These are phyloP conservation scores for Macrotyloma uniflorum DNA, from an alignment of 306 rosid species.

Conservation along the genomic window DNA sequence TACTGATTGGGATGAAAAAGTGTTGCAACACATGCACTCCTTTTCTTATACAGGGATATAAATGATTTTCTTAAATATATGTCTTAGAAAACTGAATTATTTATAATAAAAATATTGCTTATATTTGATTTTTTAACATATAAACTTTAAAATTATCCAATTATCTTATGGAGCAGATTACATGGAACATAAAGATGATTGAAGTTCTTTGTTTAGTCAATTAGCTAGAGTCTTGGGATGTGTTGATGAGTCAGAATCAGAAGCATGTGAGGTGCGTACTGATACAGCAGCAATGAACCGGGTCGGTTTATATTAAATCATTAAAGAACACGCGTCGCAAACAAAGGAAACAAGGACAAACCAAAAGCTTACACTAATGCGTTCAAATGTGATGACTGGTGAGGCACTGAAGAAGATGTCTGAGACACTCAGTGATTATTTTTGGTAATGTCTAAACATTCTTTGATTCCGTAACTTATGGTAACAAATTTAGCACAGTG, in stretches of 20 bases:
- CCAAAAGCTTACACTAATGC: not conserved
- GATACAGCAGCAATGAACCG: constrained; percentile 25
- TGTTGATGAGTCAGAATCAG: not conserved
- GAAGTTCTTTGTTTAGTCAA: no score
- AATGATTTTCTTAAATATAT: no score
- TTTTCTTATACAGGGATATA: no score
- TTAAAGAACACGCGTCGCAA: constrained; percentile 15
- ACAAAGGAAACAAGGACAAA: not conserved
- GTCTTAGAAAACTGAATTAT: no score
- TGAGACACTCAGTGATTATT: not conserved
- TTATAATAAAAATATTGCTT: no score
- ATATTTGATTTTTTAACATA: no score
- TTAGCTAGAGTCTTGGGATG: no score
- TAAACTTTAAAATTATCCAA: no score
- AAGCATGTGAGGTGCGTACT: constrained; percentile 16
- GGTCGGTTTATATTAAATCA: constrained; percentile 3
- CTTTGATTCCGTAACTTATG: not conserved
- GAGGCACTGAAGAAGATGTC: not conserved
- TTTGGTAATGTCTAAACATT: not conserved
- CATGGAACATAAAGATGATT: no score
- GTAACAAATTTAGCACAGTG: not conserved
- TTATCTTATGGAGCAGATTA: no score
- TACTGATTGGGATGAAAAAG: no score
- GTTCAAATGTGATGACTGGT: not conserved
- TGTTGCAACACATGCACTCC: no score